Percentiles rank a stretch among this genome's conserved stretches.
Conservation (phyloP, 805 yeast genomes). For the Pichia pseudocactophila region DNA sequence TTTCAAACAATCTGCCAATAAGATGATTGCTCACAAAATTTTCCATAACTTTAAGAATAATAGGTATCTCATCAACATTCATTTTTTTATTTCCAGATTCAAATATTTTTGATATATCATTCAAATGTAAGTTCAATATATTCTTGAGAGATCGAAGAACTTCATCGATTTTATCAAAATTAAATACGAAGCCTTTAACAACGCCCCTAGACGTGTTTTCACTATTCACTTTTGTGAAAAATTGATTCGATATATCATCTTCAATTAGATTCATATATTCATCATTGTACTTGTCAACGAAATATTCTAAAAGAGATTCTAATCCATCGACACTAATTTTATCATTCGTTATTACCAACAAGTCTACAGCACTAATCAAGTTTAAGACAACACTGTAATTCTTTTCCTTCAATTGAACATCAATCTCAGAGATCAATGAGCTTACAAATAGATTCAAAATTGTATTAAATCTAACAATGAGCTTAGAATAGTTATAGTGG, state of each 20-base stretch:
- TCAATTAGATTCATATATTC: constrained; percentile 21
- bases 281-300: constrained; percentile 24
- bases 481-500: constrained; percentile 18
- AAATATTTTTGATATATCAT: constrained; percentile 24
- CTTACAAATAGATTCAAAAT: constrained; percentile 62
- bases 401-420: constrained; percentile 40
- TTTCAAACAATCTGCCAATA: constrained; percentile 28
- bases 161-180: constrained; percentile 18
- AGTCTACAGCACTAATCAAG: constrained; percentile 21
- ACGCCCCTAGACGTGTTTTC: constrained; percentile 16
- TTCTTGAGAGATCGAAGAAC: constrained; percentile 17
- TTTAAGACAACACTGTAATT: constrained; percentile 32
- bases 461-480: constrained; percentile 36
- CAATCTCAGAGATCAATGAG: constrained; percentile 62
- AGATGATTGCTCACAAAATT: constrained; percentile 29
- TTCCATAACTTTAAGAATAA: constrained; percentile 27
- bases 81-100: not conserved
- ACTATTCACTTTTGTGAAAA: constrained; percentile 12
- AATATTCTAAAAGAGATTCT: constrained; percentile 28
- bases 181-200: constrained; percentile 23
- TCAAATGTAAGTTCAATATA: constrained; percentile 21
- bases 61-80: constrained; percentile 27
- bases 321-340: constrained; percentile 29
- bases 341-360: constrained; percentile 20
- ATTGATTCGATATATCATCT: constrained; percentile 15